Evolutionary conservation across 345 rosid species (phyloP).

Genomic region (Syzygium grande): DNA sequence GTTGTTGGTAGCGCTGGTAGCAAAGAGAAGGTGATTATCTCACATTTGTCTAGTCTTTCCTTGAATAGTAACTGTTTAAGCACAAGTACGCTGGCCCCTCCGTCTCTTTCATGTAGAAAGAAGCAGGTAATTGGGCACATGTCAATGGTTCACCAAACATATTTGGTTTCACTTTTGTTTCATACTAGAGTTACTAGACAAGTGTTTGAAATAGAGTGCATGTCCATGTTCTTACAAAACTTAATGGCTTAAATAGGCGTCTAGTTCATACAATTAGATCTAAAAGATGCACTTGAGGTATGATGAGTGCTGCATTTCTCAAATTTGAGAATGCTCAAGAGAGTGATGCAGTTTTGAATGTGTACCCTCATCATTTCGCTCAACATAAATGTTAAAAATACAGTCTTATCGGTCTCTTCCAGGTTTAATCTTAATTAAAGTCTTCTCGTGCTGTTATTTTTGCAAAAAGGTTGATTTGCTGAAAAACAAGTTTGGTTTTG

Average conservation of each 20-base stretch:
- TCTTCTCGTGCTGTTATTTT: neutral
- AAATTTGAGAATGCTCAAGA: neutral
- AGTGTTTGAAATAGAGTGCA: neutral
- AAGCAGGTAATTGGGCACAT: neutral
- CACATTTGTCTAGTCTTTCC: neutral
- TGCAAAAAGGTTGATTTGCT: slow-evolving; percentile 31
- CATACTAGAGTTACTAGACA: neutral
- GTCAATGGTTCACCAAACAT: neutral
- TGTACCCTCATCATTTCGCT: neutral
- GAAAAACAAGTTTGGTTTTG: slow-evolving; percentile 40
- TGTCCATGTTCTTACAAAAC: neutral
- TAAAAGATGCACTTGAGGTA: neutral
- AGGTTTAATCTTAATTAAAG: neutral
- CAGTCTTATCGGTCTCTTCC: neutral
- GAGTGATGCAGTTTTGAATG: neutral
- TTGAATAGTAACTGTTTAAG: neutral
- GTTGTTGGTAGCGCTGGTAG: slow-evolving; percentile 8
- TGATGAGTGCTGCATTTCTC: neutral
- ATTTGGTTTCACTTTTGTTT: neutral
- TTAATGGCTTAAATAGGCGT: neutral
- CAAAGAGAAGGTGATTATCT: slow-evolving; percentile 2
- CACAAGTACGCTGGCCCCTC: neutral
- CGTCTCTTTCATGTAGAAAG: neutral
- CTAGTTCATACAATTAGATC: neutral
- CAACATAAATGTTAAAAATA: neutral